Evolutionary conservation across 176 grass and related monocot species (phyloP).

Genomic region (Hyparrhenia diplandra): DNA sequence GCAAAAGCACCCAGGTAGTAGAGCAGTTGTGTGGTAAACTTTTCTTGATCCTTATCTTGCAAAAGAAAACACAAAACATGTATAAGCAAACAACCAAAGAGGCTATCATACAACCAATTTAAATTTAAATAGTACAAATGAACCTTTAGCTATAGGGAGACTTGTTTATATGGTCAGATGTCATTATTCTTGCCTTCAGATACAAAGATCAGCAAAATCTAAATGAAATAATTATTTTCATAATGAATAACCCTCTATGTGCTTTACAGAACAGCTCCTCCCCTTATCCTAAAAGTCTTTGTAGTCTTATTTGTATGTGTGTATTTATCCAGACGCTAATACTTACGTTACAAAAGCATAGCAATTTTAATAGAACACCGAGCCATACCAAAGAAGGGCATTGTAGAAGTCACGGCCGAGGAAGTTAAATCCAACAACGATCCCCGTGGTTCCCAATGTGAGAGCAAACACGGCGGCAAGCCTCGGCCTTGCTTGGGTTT

Average conservation of each 20-base stretch:
- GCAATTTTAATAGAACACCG: background rate
- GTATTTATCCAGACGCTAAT: background rate
- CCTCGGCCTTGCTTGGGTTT: slow-evolving; percentile 79
- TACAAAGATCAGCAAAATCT: background rate
- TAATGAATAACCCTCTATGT: background rate
- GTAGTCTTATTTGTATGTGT: background rate
- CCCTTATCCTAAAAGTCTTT: background rate
- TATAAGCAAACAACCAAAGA: slow-evolving; percentile 16
- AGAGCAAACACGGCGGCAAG: slow-evolving; percentile 83
- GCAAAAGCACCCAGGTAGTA: slow-evolving; percentile 89
- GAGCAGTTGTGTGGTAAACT: slow-evolving; percentile 81
- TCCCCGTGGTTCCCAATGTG: slow-evolving; percentile 82
- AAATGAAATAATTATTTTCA: background rate
- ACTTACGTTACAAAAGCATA: background rate
- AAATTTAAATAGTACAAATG: slow-evolving; percentile 11
- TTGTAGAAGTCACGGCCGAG: slow-evolving; percentile 96
- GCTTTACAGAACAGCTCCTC: background rate
- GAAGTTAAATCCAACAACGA: slow-evolving; percentile 95
- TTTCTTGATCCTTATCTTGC: slow-evolving; percentile 96
- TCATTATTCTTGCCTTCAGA: background rate
- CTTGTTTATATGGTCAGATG: background rate
- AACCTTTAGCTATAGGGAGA: background rate
- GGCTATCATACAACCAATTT: background rate
- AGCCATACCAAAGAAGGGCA: slow-evolving; percentile 71
- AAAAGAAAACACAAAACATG: slow-evolving; percentile 45